These are phyloP conservation scores for Bremia lactucae DNA, from an alignment of 352 stramenopile species.

Conservation along the genomic window DNA sequence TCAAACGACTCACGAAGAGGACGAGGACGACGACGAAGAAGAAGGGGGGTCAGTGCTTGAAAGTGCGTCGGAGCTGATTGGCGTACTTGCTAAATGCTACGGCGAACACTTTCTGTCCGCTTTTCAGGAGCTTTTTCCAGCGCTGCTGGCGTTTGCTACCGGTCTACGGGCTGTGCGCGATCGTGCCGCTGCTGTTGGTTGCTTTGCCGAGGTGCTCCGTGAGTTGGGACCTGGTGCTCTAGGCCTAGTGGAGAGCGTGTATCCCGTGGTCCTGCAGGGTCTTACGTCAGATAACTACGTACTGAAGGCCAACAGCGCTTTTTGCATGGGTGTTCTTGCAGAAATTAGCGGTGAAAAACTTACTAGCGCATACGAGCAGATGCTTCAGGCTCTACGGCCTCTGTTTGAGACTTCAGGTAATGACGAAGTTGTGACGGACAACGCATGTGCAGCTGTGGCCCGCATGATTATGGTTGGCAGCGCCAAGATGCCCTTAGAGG, in stretches of 20 bases:
- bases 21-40: slow-evolving; percentile 88
- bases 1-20: slow-evolving; percentile 82
- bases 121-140: slow-evolving; percentile 85
- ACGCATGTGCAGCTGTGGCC: slow-evolving; percentile 87
- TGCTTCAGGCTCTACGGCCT: slow-evolving; percentile 86
- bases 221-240: slow-evolving; percentile 75
- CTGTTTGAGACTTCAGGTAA: slow-evolving; percentile 85
- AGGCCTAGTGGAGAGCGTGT: slow-evolving; percentile 84
- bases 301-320: slow-evolving; percentile 91
- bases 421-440: slow-evolving; percentile 87
- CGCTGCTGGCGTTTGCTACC: slow-evolving; percentile 87
- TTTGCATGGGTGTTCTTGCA: slow-evolving; percentile 89
- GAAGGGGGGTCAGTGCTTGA: slow-evolving; percentile 92
- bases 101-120: slow-evolving; percentile 86
- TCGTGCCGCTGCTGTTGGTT: slow-evolving; percentile 90
- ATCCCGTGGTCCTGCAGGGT: slow-evolving; percentile 85
- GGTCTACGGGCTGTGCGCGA: slow-evolving; percentile 85
- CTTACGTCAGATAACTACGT: slow-evolving; percentile 88
- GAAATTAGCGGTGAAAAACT: slow-evolving; percentile 72
- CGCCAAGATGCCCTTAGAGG: slow-evolving; percentile 76
- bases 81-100: slow-evolving; percentile 90
- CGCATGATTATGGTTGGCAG: slow-evolving; percentile 87
- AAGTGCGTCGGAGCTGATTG: slow-evolving; percentile 89
- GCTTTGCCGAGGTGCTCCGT: slow-evolving; percentile 91
- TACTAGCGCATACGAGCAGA: slow-evolving; percentile 77